Evolutionary conservation across 1,139 yeast genomes (phyloP), one percentile per base, ranked within the genome.

Genomic region (Geotrichum fermentans): DNA sequence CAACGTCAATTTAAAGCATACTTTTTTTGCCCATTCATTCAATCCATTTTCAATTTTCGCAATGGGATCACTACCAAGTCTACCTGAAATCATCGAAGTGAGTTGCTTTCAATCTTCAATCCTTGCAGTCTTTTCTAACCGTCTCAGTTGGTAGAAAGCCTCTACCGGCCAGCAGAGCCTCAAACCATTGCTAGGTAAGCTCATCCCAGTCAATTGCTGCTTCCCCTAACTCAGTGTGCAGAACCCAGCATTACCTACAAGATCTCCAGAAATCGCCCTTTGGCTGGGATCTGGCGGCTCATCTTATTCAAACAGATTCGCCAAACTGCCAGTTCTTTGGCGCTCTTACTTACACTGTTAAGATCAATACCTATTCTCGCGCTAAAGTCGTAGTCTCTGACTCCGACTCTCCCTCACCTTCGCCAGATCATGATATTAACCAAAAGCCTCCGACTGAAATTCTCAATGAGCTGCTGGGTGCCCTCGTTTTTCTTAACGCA

Each of bases 321-420:
- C 68, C 77, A 2, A 65, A 67, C 35, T 77, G 81, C 56, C 76
- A 74, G 56, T 80, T 78, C 58, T 78, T 81, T 56, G 86, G 86
- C 0, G 86, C 85, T 0, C 65, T 80, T 50, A 80, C 86, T 0
- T 74, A 72, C 44, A 71, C 80, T 0, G 75, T 77, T 37, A 73
- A 79, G 47, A 68, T 77, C 50, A 73, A 71, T 38, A 59, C 58
- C 29, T 20, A 43, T 43, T 13, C 53, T 49, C 22, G 42, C 22
- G 20, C 47, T 22, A 24, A 49, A 45, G 11, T 42, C 29, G 3
- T 22, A 33, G 10, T 44, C 24, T 3, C 35, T 32, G 17, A 33
- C 11, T 14, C 45, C n/a, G 21, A 18, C 10, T 13, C 37, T 13
- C 45, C 43, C 5, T 16, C 24, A 14, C 45, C 42, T 10, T 36